Base-by-base conservation (phyloP, 2,329 filamentous ascomycete species). In the Cadophora luteo-olivacea region DNA sequence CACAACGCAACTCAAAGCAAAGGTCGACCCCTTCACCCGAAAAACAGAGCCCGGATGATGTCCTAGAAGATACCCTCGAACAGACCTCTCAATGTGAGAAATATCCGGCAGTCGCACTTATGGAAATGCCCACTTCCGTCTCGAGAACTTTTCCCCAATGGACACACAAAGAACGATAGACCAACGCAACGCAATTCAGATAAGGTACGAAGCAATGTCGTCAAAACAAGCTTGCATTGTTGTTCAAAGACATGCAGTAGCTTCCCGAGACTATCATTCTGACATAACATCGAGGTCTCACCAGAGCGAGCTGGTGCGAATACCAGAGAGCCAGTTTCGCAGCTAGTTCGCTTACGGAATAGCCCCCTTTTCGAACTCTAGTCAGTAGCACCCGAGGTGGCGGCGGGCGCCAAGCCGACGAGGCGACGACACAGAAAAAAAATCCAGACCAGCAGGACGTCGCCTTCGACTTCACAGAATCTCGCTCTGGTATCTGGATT, bases 141-240 rank as follows among this genome's bases (percentile, higher is more conserved):
- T 33, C 36, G 61, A 51, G 41, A 67, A 45, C 49, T 33, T 9
- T 49, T 2, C 25, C 16, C 9, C 14, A 19, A 4, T 14, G 19
- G 32, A n/a, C 32, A 61, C 25, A 48, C 38, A 6, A 22, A 24
- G 33, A 32, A 29, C 24, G 49, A 14, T 11, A 61, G n/a, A 16
- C 11, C 32, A 60, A 41, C n/a, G 14, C n/a, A 22, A 1, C n/a
- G 29, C 9, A 25, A 45, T 12, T 29, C 36, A 61, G 11, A 61
- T 29, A 36, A 61, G 16, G 22, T 48, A 19, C 33, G 19, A 16
- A 45, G 22, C 24, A 52, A 65, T 65, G 68, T 69, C 68, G 73
- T 73, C 60, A 65, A 69, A 73, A 71, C 29, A 74, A 73, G 68
- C 70, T 66, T 60, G 65, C 51, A 52, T 67, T 61, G 61, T 68